Evolutionary conservation across 1,284 basidiomycete genomes (phyloP).

Genomic region (Tilletia walkeri): DNA sequence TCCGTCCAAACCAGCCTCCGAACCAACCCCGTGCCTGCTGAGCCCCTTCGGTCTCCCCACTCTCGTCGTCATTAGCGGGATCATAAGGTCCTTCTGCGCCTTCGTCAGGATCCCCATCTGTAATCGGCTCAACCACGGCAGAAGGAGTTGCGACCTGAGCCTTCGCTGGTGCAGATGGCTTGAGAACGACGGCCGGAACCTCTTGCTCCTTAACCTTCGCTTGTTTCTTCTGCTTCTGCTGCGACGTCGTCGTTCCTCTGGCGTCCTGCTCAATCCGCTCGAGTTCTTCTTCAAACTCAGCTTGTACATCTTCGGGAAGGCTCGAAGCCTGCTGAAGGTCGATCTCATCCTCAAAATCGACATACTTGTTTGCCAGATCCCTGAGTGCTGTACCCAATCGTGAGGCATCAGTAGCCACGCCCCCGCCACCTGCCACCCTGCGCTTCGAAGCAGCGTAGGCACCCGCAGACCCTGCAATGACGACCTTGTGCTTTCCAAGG

Average conservation of each 20-base stretch:
- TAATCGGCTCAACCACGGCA: background rate
- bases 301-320: slow-evolving; percentile 21
- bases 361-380: slow-evolving; percentile 45
- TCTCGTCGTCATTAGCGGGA: slow-evolving; percentile 48
- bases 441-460: slow-evolving; percentile 13
- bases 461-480: slow-evolving; percentile 2
- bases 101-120: background rate
- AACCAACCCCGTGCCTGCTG: slow-evolving; percentile 37
- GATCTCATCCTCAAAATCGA: slow-evolving; percentile 40
- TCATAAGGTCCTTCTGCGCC: slow-evolving; percentile 31
- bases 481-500: slow-evolving; percentile 24
- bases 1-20: slow-evolving; percentile 45
- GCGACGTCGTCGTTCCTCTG: background rate
- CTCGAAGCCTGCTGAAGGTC: slow-evolving; percentile 9
- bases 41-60: slow-evolving; percentile 22
- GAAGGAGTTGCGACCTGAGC: background rate
- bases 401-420: slow-evolving; percentile 2
- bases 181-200: slow-evolving; percentile 3
- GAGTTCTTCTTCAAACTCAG: slow-evolving; percentile 30
- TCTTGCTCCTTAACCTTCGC: slow-evolving; percentile 16
- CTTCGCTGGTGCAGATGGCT: background rate
- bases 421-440: background rate
- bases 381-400: slow-evolving; percentile 39
- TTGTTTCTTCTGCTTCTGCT: background rate
- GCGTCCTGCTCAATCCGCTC: background rate